Percentiles rank a stretch among this genome's conserved stretches.
Conservation (phyloP, 768 basidiomycete species). For the Rhodotorula diobovata region DNA sequence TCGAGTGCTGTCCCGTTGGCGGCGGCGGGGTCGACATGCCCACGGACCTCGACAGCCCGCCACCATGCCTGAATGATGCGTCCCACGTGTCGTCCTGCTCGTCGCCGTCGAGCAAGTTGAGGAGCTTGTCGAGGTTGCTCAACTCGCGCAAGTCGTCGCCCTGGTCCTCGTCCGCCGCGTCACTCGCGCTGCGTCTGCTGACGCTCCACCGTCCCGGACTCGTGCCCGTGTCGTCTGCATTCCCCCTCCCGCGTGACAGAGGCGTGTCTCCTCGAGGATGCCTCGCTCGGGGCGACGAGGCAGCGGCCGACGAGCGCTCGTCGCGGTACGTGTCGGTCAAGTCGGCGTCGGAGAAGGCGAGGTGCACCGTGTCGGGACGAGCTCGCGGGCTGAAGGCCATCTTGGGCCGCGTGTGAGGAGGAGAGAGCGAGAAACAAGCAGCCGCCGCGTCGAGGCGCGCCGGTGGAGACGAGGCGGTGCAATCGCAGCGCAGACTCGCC, state of each 20-base stretch:
- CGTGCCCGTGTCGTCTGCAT: background rate
- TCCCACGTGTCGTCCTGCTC: background rate
- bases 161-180: background rate
- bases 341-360: slow-evolving; percentile 12
- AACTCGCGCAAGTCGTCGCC: background rate
- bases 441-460: background rate
- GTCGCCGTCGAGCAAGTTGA: slow-evolving; percentile 23
- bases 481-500: no score
- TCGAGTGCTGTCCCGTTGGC: background rate
- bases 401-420: background rate
- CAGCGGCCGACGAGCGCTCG: background rate
- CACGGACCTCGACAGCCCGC: background rate
- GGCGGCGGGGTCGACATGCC: slow-evolving; percentile 13
- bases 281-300: background rate
- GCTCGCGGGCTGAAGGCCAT: slow-evolving; percentile 20
- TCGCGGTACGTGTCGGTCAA: slow-evolving; percentile 24
- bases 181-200: background rate
- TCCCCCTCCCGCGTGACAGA: background rate
- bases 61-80: no score
- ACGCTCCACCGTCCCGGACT: background rate
- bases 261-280: slow-evolving; percentile 26
- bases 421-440: background rate
- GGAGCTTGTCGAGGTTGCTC: slow-evolving; percentile 25
- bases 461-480: no score
- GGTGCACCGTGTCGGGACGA: slow-evolving; percentile 14